Conservation (phyloP, 2,329 filamentous ascomycete genomes). For the Aspergillus sp. region DNA sequence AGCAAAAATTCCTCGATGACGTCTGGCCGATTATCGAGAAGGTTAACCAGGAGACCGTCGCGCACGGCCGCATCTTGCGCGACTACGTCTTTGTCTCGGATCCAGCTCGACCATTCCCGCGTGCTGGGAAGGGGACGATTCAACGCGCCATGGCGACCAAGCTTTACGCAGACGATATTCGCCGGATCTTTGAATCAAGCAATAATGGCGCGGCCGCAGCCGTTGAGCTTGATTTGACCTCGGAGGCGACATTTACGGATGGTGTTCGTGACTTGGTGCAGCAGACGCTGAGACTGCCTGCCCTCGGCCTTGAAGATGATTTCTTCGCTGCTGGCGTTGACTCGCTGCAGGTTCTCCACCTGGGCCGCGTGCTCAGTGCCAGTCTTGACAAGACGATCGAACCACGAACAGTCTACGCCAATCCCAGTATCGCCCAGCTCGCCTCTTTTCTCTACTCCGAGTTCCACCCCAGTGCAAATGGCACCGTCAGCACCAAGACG, state of each 20-base stretch:
- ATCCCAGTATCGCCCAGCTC: conserved; percentile 6
- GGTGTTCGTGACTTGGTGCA: background rate
- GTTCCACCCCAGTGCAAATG: background rate
- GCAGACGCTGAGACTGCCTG: background rate
- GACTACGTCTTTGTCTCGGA: conserved; percentile 10
- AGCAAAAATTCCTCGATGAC: conserved; percentile 12
- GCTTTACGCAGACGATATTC: conserved; percentile 14
- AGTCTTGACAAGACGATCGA: conserved; percentile 3
- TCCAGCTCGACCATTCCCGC: conserved; percentile 7
- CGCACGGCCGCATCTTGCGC: conserved; percentile 10
- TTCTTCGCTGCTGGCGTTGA: conserved; percentile 13
- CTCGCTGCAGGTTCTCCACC: conserved; percentile 15
- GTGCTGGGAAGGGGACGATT: conserved; percentile 14
- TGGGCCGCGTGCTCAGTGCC: background rate
- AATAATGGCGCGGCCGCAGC: background rate
- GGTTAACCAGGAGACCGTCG: conserved; percentile 8
- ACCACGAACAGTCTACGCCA: conserved; percentile 6
- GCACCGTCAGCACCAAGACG: background rate
- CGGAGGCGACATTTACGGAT: background rate
- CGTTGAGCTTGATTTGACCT: background rate
- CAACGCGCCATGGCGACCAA: conserved; percentile 6
- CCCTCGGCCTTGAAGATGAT: conserved; percentile 1
- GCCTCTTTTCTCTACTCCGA: background rate
- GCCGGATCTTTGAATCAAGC: conserved; percentile 8
- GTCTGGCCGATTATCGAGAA: conserved; percentile 16